Base-by-base conservation (phyloP, 2,329 filamentous ascomycete genomes). In the Cladorrhinum sp. region DNA sequence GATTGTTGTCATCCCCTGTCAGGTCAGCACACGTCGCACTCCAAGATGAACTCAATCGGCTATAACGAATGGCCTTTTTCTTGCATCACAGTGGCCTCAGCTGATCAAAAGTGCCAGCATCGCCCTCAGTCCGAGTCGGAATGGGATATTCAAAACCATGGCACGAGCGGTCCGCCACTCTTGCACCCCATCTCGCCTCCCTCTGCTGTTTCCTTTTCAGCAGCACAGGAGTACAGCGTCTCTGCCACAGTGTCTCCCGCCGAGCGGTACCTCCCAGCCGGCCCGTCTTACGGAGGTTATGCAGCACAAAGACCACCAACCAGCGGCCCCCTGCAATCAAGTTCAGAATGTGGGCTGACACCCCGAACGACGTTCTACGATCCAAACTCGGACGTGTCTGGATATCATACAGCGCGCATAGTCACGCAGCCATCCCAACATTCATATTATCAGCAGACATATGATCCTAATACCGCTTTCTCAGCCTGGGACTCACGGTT, bases 81-180 rank as follows among this genome's bases (percentile, higher is more conserved):
- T 48, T 57, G 54, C 54, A 49, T 36, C 26, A 39, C 26, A 49
- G 39, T 33, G 54, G 28, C 54, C 54, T 57, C 54, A 57, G 54
- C 54, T 57, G 54, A 57, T 16, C 4, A 18, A 21, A 46, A 20
- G 18, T 20, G 42, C n/a, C 42, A 46, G 42, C 4, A 16, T 46
- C 10, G 6, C 16, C n/a, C 42, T 46, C 42, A 20, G 7, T 46
- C 42, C 42, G 42, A 46, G 42, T 20, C 42, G 18, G 42, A 18
- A 46, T 46, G 42, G 42, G 16, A 16, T 8, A 18, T 46, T 46
- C 42, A 46, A 46, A 46, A 46, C n/a, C 42, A 46, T 46, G 18
- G 16, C n/a, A 46, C 42, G 42, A 46, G 4, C 42, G 10, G 42
- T 46, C 42, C 42, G 16, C n/a, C 42, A 46, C 5, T 20, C 18